These are phyloP conservation scores for Aspergillus sp. DNA, from an alignment of 2,329 filamentous ascomycete species.

Conservation along the genomic window DNA sequence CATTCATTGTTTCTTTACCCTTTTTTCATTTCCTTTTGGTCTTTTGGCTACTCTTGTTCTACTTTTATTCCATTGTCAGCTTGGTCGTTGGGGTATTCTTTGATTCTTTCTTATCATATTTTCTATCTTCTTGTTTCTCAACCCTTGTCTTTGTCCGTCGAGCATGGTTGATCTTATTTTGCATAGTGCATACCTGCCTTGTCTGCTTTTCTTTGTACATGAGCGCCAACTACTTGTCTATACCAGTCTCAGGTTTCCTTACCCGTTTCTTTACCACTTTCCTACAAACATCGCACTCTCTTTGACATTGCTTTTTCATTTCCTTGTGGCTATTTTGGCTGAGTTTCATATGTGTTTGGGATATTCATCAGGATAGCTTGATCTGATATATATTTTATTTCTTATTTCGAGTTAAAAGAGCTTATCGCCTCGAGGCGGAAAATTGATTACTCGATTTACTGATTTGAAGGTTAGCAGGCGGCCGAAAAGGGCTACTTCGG, in stretches of 20 bases:
- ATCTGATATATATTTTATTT: not conserved
- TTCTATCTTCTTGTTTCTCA: slow-evolving; percentile 3
- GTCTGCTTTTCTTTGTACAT: slow-evolving; percentile 6
- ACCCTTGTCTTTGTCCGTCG: not conserved
- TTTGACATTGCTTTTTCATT: not conserved
- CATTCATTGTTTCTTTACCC: not conserved
- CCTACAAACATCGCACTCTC: not conserved
- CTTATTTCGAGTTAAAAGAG: no score
- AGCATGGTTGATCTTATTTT: not conserved
- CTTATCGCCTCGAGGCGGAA: no score
- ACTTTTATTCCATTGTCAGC: not conserved
- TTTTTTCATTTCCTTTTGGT: slow-evolving; percentile 2
- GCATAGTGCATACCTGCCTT: not conserved
- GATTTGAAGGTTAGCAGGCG: no score
- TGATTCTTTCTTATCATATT: slow-evolving; percentile 1
- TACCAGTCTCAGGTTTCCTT: not conserved
- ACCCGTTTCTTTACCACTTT: not conserved
- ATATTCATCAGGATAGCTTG: not conserved
- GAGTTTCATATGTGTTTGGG: not conserved
- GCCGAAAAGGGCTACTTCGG: no score
- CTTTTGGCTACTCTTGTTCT: not conserved
- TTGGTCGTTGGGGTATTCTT: slow-evolving; percentile 1
- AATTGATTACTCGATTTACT: no score
- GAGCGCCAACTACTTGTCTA: slow-evolving; percentile 10
- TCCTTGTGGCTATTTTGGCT: not conserved